Conservation (phyloP, 352 stramenopile genomes). For the Phytophthora colocasiae region DNA sequence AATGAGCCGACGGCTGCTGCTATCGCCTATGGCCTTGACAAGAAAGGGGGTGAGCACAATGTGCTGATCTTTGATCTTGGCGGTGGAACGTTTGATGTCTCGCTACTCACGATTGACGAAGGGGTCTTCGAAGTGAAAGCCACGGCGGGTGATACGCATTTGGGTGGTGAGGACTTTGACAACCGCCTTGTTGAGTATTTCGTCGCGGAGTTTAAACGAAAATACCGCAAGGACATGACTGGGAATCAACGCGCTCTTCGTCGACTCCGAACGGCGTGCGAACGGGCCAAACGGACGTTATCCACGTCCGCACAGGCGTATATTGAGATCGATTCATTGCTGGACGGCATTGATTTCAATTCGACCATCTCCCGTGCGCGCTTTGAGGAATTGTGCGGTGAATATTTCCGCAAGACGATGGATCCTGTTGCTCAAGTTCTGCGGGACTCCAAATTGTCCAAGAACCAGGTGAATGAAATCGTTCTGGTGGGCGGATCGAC, state of each 20-base stretch:
- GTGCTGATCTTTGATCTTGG: conserved; percentile 97
- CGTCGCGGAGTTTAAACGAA: conserved; percentile 93
- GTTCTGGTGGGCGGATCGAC: conserved; percentile 84
- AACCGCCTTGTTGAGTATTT: conserved; percentile 95
- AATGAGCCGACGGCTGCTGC: conserved; percentile 96
- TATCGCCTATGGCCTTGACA: conserved; percentile 94
- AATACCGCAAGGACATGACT: conserved; percentile 88
- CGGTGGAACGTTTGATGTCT: conserved; percentile 96
- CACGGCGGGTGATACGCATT: conserved; percentile 94
- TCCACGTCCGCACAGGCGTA: conserved; percentile 95
- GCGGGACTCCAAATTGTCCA: conserved; percentile 89
- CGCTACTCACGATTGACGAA: conserved; percentile 94
- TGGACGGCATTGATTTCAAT: conserved; percentile 95
- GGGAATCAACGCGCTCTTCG: conserved; percentile 91
- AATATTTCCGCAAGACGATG: conserved; percentile 94
- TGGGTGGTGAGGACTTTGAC: conserved; percentile 96
- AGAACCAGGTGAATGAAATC: conserved; percentile 84
- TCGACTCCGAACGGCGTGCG: conserved; percentile 93
- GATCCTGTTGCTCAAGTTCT: conserved; percentile 91
- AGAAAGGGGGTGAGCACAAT: conserved; percentile 94
- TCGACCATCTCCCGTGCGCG: conserved; percentile 91
- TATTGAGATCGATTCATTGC: conserved; percentile 95
- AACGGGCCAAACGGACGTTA: conserved; percentile 95
- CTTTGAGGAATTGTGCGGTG: conserved; percentile 92
- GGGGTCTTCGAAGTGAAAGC: conserved; percentile 98